phyloP scores from a whole-genome alignment of 176 grass and related monocot genomes.

The Secale cereale region DNA sequence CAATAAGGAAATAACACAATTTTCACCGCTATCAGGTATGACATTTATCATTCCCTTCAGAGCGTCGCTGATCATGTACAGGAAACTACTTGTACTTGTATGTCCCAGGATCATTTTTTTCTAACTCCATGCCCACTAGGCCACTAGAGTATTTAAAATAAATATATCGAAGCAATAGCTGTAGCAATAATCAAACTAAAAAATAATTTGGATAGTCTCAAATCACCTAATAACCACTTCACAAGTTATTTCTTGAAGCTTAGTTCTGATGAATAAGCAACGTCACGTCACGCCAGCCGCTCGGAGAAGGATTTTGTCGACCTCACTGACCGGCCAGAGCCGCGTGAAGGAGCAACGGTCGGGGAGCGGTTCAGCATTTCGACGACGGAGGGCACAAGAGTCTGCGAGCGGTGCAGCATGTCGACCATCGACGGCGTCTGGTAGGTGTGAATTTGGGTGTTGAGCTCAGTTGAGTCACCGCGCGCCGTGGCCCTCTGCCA shows the following conservation, averaged over 20 bases:
- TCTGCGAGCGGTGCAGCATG: constrained; percentile 83
- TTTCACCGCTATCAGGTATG: background rate
- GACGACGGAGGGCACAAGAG: constrained; percentile 21
- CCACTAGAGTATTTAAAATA: background rate
- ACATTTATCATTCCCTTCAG: background rate
- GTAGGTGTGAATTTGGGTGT: constrained; percentile 54
- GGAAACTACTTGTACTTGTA: background rate
- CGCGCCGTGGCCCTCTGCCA: constrained; percentile 83
- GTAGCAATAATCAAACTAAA: constrained; percentile 19
- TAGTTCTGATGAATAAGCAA: background rate
- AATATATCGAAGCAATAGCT: constrained; percentile 3
- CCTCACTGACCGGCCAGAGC: constrained; percentile 4
- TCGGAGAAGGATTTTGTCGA: constrained; percentile 34
- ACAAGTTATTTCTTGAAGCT: constrained; percentile 4
- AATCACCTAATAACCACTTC: background rate
- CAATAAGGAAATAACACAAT: background rate
- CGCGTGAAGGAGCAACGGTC: constrained; percentile 15
- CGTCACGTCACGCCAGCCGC: background rate
- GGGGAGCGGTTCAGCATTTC: constrained; percentile 36
- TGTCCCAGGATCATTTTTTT: background rate
- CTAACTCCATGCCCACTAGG: background rate
- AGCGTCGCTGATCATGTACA: constrained; percentile 9
- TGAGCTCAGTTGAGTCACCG: constrained; percentile 65
- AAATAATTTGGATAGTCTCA: constrained; percentile 9
- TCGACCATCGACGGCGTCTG: constrained; percentile 92